Evolutionary conservation across 225 moss, liverwort and hornwort species (phyloP).

Genomic region (Bryoerythrophyllum caledonicum): DNA sequence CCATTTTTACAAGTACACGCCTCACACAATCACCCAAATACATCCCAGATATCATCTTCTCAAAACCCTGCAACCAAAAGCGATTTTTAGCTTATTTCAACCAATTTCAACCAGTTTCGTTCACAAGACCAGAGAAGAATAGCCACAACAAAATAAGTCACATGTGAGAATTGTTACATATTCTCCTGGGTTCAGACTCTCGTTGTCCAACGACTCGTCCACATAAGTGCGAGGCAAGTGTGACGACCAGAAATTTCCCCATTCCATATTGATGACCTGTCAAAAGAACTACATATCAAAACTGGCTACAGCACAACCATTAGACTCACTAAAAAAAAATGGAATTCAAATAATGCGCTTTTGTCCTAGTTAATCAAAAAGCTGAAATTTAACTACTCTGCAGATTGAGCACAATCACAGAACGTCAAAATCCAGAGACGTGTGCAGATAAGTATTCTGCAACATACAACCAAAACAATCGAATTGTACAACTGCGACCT

Average conservation of each 20-base stretch:
- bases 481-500: background rate
- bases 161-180: conserved; percentile 39
- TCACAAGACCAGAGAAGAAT: background rate
- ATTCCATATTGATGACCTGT: conserved; percentile 72
- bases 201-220: conserved; percentile 57
- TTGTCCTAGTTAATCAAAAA: conserved; percentile 1
- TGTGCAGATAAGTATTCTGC: background rate
- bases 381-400: background rate
- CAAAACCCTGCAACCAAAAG: conserved; percentile 74
- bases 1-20: conserved; percentile 85
- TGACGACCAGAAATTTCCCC: conserved; percentile 70
- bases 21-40: conserved; percentile 95
- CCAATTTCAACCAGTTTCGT: background rate
- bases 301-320: background rate
- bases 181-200: conserved; percentile 64
- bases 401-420: background rate
- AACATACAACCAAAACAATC: background rate
- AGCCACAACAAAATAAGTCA: conserved; percentile 4
- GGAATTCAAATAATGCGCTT: background rate
- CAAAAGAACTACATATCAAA: conserved; percentile 19
- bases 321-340: background rate
- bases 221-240: conserved; percentile 55
- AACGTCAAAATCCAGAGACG: background rate
- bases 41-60: conserved; percentile 96
- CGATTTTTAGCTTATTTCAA: conserved; percentile 7